Conservation (phyloP, 169 alveolate species). For the Plasmodium relictum region DNA sequence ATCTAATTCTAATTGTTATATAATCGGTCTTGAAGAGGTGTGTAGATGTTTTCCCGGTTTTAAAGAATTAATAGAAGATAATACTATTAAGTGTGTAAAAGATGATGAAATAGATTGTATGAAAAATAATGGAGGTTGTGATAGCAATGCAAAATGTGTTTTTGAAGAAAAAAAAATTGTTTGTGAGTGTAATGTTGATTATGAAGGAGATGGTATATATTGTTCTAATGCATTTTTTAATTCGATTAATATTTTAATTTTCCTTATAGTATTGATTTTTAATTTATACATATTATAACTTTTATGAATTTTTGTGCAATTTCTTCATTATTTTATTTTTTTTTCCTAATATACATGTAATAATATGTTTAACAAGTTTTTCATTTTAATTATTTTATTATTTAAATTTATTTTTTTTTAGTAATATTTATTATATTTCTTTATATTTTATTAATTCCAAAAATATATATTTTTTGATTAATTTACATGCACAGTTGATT, state of each 20-base stretch:
- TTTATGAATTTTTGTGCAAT: not conserved
- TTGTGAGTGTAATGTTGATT: constrained; percentile 47
- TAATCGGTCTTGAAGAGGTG: constrained; percentile 38
- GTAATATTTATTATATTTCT: no score
- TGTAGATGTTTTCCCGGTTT: constrained; percentile 65
- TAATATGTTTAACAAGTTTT: not conserved
- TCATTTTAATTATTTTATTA: no score
- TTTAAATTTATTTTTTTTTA: no score
- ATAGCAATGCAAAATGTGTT: constrained; percentile 32
- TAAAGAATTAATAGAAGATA: constrained; percentile 10
- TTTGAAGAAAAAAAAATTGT: constrained; percentile 34
- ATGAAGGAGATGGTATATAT: constrained; percentile 57
- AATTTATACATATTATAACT: constrained; percentile 1
- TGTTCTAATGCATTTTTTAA: constrained; percentile 36
- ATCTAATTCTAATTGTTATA: constrained; percentile 51
- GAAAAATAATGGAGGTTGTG: constrained; percentile 62
- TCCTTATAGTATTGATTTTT: constrained; percentile 12
- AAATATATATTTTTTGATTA: no score
- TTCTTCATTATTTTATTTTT: not conserved
- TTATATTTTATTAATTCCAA: no score
- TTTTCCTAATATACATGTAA: not conserved
- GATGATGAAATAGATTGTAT: constrained; percentile 34
- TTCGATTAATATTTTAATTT: constrained; percentile 37
- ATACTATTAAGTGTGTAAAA: constrained; percentile 16
- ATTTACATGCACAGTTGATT: no score